Conservation (phyloP, 2,329 filamentous ascomycete genomes). For the Cladobotryum protrusum region DNA sequence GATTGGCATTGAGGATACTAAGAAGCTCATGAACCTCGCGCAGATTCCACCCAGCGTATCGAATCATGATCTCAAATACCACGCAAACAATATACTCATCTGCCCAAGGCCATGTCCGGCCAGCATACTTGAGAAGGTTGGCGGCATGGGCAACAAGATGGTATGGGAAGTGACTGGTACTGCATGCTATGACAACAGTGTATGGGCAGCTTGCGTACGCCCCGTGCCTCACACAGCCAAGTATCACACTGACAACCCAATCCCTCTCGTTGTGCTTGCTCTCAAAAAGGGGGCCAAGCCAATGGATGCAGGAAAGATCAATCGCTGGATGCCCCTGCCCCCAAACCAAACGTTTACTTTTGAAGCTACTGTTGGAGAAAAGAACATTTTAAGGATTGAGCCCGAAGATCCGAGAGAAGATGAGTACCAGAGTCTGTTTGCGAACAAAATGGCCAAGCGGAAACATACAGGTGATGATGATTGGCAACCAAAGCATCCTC, state of each 20-base stretch:
- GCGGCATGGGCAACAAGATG: slow-evolving; percentile 78
- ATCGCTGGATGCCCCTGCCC: slow-evolving; percentile 73
- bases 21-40: slow-evolving; percentile 65
- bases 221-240: slow-evolving; percentile 62
- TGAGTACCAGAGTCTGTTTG: slow-evolving; percentile 56
- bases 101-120: slow-evolving; percentile 68
- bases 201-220: slow-evolving; percentile 80
- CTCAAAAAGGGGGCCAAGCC: slow-evolving; percentile 69
- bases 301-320: slow-evolving; percentile 73
- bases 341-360: slow-evolving; percentile 67
- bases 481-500: slow-evolving; percentile 25
- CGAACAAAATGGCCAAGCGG: slow-evolving; percentile 55
- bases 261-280: slow-evolving; percentile 76
- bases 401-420: slow-evolving; percentile 58
- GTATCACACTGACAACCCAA: slow-evolving; percentile 72
- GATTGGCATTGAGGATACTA: slow-evolving; percentile 64
- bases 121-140: slow-evolving; percentile 72
- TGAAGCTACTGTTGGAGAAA: slow-evolving; percentile 80
- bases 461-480: slow-evolving; percentile 48
- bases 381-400: slow-evolving; percentile 75
- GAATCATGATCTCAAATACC: slow-evolving; percentile 67
- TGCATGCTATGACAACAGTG: slow-evolving; percentile 66
- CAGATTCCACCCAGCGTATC: slow-evolving; percentile 55
- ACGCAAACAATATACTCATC: slow-evolving; percentile 90
- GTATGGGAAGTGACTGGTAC: slow-evolving; percentile 77